These are phyloP conservation scores for Penicillium rolfsii DNA, from an alignment of 2,329 filamentous ascomycete species.

Conservation along the genomic window DNA sequence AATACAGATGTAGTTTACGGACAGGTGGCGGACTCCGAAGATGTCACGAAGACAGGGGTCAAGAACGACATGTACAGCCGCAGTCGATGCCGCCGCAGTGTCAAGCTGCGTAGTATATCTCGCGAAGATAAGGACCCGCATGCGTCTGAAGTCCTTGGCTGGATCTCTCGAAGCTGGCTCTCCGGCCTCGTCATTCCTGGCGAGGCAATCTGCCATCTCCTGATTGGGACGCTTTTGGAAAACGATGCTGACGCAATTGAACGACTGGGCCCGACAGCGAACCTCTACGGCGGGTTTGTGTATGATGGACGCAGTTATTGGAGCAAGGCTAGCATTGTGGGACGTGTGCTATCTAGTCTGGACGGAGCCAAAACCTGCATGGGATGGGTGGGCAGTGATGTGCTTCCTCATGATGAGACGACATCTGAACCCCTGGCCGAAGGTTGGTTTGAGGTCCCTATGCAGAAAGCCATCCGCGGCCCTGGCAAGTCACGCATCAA, in stretches of 20 bases:
- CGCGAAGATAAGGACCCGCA: slow-evolving; percentile 16
- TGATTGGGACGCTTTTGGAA: slow-evolving; percentile 61
- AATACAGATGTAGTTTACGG: slow-evolving; percentile 20
- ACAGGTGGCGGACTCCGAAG: slow-evolving; percentile 13
- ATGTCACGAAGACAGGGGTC: neutral
- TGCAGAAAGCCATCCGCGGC: slow-evolving; percentile 34
- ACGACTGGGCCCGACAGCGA: slow-evolving; percentile 54
- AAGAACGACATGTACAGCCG: slow-evolving; percentile 39
- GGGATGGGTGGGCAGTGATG: slow-evolving; percentile 56
- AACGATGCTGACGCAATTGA: slow-evolving; percentile 56
- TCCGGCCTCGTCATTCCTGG: slow-evolving; percentile 60
- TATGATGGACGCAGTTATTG: slow-evolving; percentile 57
- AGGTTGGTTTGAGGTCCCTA: slow-evolving; percentile 56
- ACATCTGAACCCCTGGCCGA: slow-evolving; percentile 37
- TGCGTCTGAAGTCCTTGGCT: slow-evolving; percentile 50
- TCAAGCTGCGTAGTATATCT: slow-evolving; percentile 32
- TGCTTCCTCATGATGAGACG: slow-evolving; percentile 43
- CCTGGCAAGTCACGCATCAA: slow-evolving; percentile 49
- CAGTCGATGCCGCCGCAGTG: slow-evolving; percentile 32
- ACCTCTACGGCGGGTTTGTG: slow-evolving; percentile 59
- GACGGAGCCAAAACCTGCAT: slow-evolving; percentile 54
- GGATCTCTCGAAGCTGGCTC: slow-evolving; percentile 60
- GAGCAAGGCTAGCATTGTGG: slow-evolving; percentile 61
- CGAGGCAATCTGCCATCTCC: slow-evolving; percentile 56
- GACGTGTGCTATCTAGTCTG: slow-evolving; percentile 54